Evolutionary conservation across 2,329 filamentous ascomycete genomes (phyloP).

Genomic region (Ascomycota sp.): DNA sequence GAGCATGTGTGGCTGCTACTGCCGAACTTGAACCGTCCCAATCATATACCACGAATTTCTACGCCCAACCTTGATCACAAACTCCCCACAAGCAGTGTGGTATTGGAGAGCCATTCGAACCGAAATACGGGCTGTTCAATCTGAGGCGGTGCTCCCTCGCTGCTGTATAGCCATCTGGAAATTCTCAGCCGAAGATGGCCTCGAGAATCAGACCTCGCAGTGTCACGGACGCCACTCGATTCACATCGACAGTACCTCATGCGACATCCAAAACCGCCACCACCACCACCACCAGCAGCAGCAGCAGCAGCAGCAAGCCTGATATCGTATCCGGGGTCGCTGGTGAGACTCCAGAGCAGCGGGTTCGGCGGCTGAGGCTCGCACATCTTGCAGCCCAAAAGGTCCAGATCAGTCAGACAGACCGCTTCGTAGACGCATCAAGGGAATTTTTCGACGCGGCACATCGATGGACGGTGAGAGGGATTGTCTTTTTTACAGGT

Average conservation of each 20-base stretch:
- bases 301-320: constrained; percentile 14
- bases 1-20: constrained; percentile 3
- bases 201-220: constrained; percentile 34
- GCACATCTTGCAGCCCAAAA: constrained; percentile 44
- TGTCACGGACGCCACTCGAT: constrained; percentile 61
- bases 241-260: constrained; percentile 30
- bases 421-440: constrained; percentile 24
- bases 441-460: constrained; percentile 30
- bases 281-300: too few relatives aligned
- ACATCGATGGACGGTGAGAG: constrained; percentile 30
- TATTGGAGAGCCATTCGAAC: too few relatives aligned
- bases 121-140: too few relatives aligned
- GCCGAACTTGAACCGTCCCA: constrained; percentile 16
- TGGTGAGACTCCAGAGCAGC: constrained; percentile 44
- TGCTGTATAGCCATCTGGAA: neutral
- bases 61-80: constrained; percentile 7
- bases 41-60: constrained; percentile 12
- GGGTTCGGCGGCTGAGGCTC: constrained; percentile 43
- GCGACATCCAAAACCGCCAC: constrained; percentile 38
- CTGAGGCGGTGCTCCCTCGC: neutral
- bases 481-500: constrained; percentile 35
- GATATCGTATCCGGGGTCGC: constrained; percentile 7
- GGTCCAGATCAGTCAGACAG: constrained; percentile 29
- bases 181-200: constrained; percentile 11
- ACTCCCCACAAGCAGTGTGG: constrained; percentile 7